Percentiles rank a stretch among this genome's conserved stretches.
Conservation (phyloP, 306 rosid species). For the Elaeagnus macrophylla region DNA sequence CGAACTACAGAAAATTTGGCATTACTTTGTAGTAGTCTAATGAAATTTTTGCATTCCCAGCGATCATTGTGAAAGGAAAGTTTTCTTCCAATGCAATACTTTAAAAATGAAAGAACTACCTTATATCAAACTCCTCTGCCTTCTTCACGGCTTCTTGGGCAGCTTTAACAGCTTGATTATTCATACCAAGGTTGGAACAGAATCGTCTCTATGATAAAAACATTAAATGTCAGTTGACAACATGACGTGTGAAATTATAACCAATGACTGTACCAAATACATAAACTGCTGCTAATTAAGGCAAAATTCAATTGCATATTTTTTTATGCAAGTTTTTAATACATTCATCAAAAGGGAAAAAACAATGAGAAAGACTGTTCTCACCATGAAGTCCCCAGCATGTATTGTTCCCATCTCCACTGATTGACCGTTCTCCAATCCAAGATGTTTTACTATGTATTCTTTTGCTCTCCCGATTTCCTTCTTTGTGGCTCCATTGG, state of each 20-base stretch:
- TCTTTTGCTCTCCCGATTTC: conserved; percentile 99
- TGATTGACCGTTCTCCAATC: conserved; percentile 82
- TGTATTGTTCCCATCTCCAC: conserved; percentile 99
- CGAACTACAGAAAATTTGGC: too few species aligned
- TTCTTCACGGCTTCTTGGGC: conserved; percentile 15
- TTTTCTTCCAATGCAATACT: background rate
- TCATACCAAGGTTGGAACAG: conserved; percentile 15
- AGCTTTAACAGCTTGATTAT: conserved; percentile 10
- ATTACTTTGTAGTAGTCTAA: too few species aligned
- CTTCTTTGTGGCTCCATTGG: conserved; percentile 96
- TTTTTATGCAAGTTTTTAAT: too few species aligned
- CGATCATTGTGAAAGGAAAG: too few species aligned
- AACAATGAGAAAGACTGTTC: conserved; percentile 10
- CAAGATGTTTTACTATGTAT: conserved; percentile 93
- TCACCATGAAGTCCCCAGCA: conserved; percentile 96
- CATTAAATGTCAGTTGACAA: background rate
- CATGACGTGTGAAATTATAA: too few species aligned
- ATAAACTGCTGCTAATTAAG: too few species aligned
- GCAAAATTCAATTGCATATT: too few species aligned
- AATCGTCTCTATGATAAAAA: conserved; percentile 9
- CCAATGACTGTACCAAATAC: too few species aligned
- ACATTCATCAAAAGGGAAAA: too few species aligned
- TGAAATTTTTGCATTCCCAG: too few species aligned
- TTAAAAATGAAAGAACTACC: background rate
- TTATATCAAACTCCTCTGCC: conserved; percentile 12